These are phyloP conservation scores for Amesomyces nigricolor DNA, from an alignment of 2,329 filamentous ascomycete genomes.

Conservation along the genomic window DNA sequence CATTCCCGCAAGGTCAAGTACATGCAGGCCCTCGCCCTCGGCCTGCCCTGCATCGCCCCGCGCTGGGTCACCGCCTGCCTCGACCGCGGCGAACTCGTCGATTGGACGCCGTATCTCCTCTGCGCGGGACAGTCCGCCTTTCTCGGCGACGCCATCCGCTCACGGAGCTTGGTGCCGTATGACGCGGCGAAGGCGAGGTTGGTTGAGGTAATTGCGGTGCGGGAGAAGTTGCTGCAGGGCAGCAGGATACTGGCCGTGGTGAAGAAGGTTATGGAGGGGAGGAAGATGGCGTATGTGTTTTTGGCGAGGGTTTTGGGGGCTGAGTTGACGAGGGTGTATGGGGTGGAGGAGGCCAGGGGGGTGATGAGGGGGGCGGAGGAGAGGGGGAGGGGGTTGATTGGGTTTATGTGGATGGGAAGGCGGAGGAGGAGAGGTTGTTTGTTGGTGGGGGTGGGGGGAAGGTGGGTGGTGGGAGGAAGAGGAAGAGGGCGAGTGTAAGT, in stretches of 20 bases:
- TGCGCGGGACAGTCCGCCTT: slow-evolving; percentile 76
- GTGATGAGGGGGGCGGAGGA: slow-evolving; percentile 49
- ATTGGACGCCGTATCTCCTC: slow-evolving; percentile 78
- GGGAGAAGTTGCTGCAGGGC: slow-evolving; percentile 59
- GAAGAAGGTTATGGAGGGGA: slow-evolving; percentile 51
- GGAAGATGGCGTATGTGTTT: slow-evolving; percentile 70
- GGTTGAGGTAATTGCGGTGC: slow-evolving; percentile 47
- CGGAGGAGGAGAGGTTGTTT: slow-evolving; percentile 33
- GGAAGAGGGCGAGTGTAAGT: slow-evolving; percentile 29
- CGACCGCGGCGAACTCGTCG: slow-evolving; percentile 52
- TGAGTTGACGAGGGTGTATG: slow-evolving; percentile 59
- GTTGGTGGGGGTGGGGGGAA: slow-evolving; percentile 18
- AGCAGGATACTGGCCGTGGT: slow-evolving; percentile 69
- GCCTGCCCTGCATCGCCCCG: slow-evolving; percentile 76
- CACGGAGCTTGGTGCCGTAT: slow-evolving; percentile 61
- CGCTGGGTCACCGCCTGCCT: slow-evolving; percentile 77
- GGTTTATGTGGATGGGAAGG: slow-evolving; percentile 69
- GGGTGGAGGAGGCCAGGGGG: slow-evolving; percentile 58
- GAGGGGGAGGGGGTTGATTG: slow-evolving; percentile 55
- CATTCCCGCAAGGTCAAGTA: slow-evolving; percentile 87
- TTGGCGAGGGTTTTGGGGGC: slow-evolving; percentile 75
- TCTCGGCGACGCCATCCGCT: slow-evolving; percentile 71
- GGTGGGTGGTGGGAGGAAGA: slow-evolving; percentile 23
- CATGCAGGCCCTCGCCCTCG: slow-evolving; percentile 87
- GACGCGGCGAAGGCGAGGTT: slow-evolving; percentile 53